These are phyloP conservation scores for Cucumis hystrix DNA, from an alignment of 306 rosid genomes.

Conservation along the genomic window DNA sequence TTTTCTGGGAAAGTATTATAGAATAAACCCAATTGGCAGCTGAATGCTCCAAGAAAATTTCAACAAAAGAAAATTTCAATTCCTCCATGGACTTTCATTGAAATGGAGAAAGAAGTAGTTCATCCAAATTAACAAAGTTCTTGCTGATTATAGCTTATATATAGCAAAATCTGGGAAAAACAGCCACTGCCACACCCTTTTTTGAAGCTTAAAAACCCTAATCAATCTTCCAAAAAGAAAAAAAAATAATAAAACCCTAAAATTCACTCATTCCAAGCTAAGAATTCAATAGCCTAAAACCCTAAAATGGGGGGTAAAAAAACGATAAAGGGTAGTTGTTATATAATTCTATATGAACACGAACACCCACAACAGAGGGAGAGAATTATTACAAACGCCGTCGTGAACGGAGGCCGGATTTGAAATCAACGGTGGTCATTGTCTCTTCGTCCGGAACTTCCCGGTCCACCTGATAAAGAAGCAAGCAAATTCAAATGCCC, in stretches of 20 bases:
- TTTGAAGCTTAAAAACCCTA: slow-evolving; percentile 1
- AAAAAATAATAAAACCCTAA: background rate
- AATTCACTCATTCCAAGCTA: background rate
- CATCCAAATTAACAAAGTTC: background rate
- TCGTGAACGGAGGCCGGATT: background rate
- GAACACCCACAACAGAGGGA: background rate
- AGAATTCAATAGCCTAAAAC: background rate
- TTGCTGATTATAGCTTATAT: background rate
- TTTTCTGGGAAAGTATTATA: no score
- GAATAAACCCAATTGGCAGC: background rate
- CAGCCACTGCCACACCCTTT: background rate
- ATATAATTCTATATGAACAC: slow-evolving; percentile 5
- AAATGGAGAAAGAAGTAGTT: background rate
- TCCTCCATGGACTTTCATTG: slow-evolving; percentile 1
- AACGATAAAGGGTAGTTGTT: background rate
- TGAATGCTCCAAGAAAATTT: background rate
- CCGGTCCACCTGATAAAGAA: slow-evolving; percentile 84
- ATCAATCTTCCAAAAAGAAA: background rate
- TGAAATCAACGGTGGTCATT: slow-evolving; percentile 50
- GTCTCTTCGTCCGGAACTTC: slow-evolving; percentile 81
- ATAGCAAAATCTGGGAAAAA: background rate
- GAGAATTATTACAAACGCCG: background rate
- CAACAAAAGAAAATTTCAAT: background rate
- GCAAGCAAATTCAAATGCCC: slow-evolving; percentile 96
- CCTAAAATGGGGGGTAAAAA: background rate